Conservation (phyloP, 495 filamentous ascomycete species). For the Penicillium coffeae region DNA sequence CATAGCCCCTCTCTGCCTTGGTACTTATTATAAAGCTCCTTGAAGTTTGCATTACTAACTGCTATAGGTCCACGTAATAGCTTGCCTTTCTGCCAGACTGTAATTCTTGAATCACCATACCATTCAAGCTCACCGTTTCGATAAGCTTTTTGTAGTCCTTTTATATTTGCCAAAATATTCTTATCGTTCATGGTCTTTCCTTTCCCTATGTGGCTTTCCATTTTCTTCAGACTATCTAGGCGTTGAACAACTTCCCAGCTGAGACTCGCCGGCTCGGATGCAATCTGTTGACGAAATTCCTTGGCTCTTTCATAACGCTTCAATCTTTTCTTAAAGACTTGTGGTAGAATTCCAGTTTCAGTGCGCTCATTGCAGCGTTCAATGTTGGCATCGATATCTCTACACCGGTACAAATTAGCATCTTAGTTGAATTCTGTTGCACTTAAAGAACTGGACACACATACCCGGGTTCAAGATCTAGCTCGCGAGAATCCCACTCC, state of each 20-base stretch:
- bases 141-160: too few relatives aligned
- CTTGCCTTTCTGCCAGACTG: too few relatives aligned
- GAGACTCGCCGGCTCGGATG: not conserved
- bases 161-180: too few relatives aligned
- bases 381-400: not conserved
- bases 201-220: not conserved
- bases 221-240: not conserved
- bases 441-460: not conserved
- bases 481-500: not conserved
- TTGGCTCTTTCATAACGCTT: not conserved
- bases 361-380: not conserved
- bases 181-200: not conserved
- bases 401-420: not conserved
- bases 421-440: not conserved
- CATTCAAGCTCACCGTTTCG: too few relatives aligned
- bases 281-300: not conserved
- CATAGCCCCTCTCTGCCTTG: too few relatives aligned
- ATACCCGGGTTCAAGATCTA: not conserved
- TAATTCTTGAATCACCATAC: too few relatives aligned
- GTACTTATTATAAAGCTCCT: too few relatives aligned
- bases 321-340: not conserved
- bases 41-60: too few relatives aligned
- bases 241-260: not conserved
- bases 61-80: too few relatives aligned
- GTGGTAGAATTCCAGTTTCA: not conserved